phyloP scores from a whole-genome alignment of 1,284 basidiomycete species.

The Microbotryum scabiosae region DNA sequence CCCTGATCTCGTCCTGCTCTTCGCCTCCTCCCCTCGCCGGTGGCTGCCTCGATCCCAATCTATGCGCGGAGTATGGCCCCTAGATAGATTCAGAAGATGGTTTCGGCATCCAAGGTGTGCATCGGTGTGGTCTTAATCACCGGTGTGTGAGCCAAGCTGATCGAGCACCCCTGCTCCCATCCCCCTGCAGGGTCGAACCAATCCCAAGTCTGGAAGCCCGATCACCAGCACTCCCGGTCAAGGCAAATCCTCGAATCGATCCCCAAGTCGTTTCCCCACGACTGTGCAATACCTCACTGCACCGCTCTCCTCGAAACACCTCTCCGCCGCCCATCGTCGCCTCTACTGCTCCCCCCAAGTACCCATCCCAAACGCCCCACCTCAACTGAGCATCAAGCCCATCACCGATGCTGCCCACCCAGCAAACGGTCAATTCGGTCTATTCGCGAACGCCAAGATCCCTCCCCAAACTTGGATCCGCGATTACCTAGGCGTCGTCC shows the following conservation, averaged over 20 bases:
- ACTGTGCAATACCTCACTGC: slow-evolving; percentile 6
- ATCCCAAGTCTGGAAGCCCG: too few relatives aligned
- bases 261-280: neutral
- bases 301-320: neutral
- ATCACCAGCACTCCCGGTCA: too few relatives aligned
- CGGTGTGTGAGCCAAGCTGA: too few relatives aligned
- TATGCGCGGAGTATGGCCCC: too few relatives aligned
- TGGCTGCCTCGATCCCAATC: too few relatives aligned
- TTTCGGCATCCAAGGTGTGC: too few relatives aligned
- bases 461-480: slow-evolving; percentile 56
- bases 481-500: slow-evolving; percentile 78
- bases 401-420: slow-evolving; percentile 51
- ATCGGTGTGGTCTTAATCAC: too few relatives aligned
- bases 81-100: too few relatives aligned
- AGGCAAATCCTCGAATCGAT: neutral
- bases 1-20: too few relatives aligned
- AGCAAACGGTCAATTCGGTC: slow-evolving; percentile 68
- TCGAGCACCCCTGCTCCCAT: too few relatives aligned
- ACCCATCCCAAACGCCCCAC: slow-evolving; percentile 13
- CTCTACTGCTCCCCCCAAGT: slow-evolving; percentile 8
- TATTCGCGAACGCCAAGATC: slow-evolving; percentile 60
- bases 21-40: too few relatives aligned
- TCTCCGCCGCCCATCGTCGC: neutral
- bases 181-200: too few relatives aligned
- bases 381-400: slow-evolving; percentile 35